Evolutionary conservation across 1,139 yeast genomes (phyloP), one percentile per base, ranked within the genome.

Genomic region (Geotrichum klebahnii): DNA sequence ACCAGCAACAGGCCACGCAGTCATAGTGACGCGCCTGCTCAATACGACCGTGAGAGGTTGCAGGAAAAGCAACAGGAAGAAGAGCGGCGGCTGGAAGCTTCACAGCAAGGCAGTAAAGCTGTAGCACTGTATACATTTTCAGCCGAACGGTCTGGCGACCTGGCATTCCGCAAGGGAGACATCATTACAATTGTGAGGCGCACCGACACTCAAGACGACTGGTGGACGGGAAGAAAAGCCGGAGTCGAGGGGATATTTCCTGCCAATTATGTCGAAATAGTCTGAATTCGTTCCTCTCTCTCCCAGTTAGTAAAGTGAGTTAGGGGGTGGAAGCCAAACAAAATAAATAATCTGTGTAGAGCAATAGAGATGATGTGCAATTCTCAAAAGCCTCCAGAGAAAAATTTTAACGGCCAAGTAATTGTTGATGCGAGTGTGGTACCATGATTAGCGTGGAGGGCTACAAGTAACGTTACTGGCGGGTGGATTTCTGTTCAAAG

Each of bases 201-300:
- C 67, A 80, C 95, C n/a, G 89, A 84, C 16, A 84, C 96, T 8
- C 79, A 81, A 47, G 95, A 92, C 66, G 97, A 92, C 66, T 92
- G 98, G 98, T 92, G 98, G 98, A 88, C 96, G 0, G 98, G 98
- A 17, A 80, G 84, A 63, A 74, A 81, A 53, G 84, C 84, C 60
- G 94, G 94, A 4, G 70, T 70, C 51, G 85, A 86, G 57, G 98
- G 98, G 46, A 89, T 90, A 22, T 92, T 92, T 76, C 98, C 98
- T 10, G 98, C 97, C 1, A 92, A 90, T 65, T 90, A 90, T 64
- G 97, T 92, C 40, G 95, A 89, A 62, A 68, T 89, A 61, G 83
- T 86, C n/a, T n/a, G n/a, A n/a, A n/a, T n/a, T n/a, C n/a, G n/a
- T n/a, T n/a, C n/a, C n/a, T n/a, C n/a, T n/a, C n/a, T n/a, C n/a